A percentile compares a stretch with the other conserved stretches of the same genome.
These are phyloP conservation scores for Aspergillus phoenicis DNA, from an alignment of 2,329 filamentous ascomycete species.

Conservation along the genomic window DNA sequence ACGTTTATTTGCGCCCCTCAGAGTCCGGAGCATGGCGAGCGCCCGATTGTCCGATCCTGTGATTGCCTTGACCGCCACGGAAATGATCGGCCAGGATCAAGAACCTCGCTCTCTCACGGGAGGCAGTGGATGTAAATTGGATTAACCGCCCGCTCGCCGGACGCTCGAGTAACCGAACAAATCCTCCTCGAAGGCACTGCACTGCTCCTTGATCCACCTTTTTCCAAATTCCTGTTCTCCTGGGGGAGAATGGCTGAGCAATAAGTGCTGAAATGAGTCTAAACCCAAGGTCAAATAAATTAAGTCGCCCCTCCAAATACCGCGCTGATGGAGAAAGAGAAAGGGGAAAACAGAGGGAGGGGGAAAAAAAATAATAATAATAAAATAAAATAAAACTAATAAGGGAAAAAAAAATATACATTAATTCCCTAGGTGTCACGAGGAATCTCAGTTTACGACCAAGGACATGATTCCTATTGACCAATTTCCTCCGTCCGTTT, in stretches of 20 bases:
- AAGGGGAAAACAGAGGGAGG: no score
- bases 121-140: neutral
- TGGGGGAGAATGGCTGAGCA: neutral
- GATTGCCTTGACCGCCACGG: conserved; percentile 19
- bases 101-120: conserved; percentile 14
- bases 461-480: neutral
- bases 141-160: neutral
- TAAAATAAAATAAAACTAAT: no score
- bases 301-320: neutral
- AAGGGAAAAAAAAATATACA: no score
- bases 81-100: conserved; percentile 26
- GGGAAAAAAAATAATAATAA: no score
- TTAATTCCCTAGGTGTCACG: neutral
- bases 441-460: neutral
- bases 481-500: conserved; percentile 5
- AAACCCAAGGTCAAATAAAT: neutral
- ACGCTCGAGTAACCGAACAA: neutral
- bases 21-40: conserved; percentile 8
- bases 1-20: conserved; percentile 17
- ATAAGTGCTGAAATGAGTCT: no score
- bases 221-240: neutral
- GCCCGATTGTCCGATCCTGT: conserved; percentile 11
- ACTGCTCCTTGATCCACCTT: neutral
- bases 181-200: neutral
- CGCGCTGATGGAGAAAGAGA: neutral